A percentile compares a stretch with the other conserved stretches of the same genome.
phyloP scores from a whole-genome alignment of 176 grass and related monocot genomes.

The Neostapfia colusana region DNA sequence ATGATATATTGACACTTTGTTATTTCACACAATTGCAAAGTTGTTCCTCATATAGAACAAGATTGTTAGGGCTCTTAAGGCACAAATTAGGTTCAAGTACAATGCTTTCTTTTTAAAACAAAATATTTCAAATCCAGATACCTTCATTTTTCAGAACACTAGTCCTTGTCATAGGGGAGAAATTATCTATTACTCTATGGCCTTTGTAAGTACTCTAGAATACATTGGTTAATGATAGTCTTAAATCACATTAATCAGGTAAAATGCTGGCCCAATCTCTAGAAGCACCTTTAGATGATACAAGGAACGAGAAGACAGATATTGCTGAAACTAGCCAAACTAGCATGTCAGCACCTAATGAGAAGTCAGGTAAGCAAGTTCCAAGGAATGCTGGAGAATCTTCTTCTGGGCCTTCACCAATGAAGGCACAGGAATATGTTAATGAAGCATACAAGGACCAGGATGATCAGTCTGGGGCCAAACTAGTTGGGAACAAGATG shows the following conservation, averaged over 20 bases:
- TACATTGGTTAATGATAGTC: slow-evolving; percentile 13
- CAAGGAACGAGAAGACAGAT: slow-evolving; percentile 19
- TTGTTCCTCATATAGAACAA: background rate
- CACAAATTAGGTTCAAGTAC: background rate
- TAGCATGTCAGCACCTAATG: background rate
- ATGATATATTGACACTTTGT: background rate
- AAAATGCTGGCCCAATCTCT: background rate
- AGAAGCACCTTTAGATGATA: background rate
- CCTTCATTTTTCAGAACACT: background rate
- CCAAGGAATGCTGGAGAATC: slow-evolving; percentile 12
- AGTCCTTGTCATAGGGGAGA: background rate
- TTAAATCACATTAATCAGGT: slow-evolving; percentile 13
- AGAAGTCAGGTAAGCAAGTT: background rate
- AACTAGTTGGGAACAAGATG: slow-evolving; percentile 15
- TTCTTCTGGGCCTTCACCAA: slow-evolving; percentile 9
- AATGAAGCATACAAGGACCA: slow-evolving; percentile 10
- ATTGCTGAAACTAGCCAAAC: slow-evolving; percentile 30
- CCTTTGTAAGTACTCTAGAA: background rate
- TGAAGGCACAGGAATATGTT: slow-evolving; percentile 19
- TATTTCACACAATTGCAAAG: background rate
- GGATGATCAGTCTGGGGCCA: slow-evolving; percentile 16
- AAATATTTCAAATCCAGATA: background rate
- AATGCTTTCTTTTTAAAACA: background rate
- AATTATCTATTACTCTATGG: background rate
- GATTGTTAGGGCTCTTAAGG: background rate